phyloP scores from a whole-genome alignment of 202 grass and related monocot genomes.

The Elaeis oleifera region DNA sequence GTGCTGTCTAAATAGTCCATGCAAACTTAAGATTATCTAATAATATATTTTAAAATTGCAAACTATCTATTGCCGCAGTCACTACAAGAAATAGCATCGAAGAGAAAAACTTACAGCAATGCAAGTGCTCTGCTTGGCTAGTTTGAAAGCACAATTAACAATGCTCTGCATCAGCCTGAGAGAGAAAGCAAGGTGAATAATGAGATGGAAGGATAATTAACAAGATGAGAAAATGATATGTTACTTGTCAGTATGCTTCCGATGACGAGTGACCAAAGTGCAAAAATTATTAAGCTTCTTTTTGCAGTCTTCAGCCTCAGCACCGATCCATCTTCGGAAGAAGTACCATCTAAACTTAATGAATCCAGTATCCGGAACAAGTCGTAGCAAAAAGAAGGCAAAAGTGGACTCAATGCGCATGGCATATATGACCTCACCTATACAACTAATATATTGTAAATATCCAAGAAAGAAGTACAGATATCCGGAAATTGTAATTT shows the following conservation, averaged over 20 bases:
- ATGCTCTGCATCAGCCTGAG: slow-evolving; percentile 69
- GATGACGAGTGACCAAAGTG: slow-evolving; percentile 64
- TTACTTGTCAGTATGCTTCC: slow-evolving; percentile 79
- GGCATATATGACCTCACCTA: slow-evolving; percentile 91
- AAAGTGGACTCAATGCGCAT: slow-evolving; percentile 47
- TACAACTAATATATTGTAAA: slow-evolving; percentile 13
- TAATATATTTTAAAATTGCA: no score
- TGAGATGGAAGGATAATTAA: slow-evolving; percentile 28
- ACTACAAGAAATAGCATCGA: slow-evolving; percentile 6
- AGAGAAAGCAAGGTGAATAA: slow-evolving; percentile 27
- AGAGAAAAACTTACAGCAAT: slow-evolving; percentile 55
- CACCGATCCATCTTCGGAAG: slow-evolving; percentile 29
- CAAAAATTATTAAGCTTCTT: slow-evolving; percentile 81
- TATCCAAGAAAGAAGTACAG: background rate
- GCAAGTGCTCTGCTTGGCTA: slow-evolving; percentile 67
- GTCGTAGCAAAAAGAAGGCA: slow-evolving; percentile 72
- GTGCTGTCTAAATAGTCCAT: no score
- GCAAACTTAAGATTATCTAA: no score
- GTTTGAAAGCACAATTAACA: slow-evolving; percentile 50
- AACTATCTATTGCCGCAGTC: background rate
- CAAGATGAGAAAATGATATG: slow-evolving; percentile 22
- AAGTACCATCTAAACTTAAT: slow-evolving; percentile 39
- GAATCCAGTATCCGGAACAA: slow-evolving; percentile 60
- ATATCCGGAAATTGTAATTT: background rate
- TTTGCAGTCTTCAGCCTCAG: slow-evolving; percentile 70